Conservation (phyloP, 2,329 filamentous ascomycete genomes). For the Cordyceps tenuipes region DNA sequence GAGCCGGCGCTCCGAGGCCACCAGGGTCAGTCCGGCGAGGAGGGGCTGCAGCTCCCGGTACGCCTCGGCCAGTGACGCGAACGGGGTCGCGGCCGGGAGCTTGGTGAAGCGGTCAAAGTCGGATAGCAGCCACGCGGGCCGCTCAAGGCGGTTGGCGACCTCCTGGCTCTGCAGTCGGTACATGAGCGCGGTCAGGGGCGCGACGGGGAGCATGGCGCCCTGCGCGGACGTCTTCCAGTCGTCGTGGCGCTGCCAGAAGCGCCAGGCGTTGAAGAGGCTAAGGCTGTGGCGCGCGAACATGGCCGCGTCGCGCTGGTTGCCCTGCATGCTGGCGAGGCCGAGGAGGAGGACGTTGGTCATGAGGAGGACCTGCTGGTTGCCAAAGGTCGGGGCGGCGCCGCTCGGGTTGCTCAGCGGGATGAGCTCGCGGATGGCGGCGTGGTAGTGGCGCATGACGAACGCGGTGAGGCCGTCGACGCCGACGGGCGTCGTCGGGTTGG, state of each 20-base stretch:
- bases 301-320: not conserved
- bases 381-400: not conserved
- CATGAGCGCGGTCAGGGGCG: not conserved
- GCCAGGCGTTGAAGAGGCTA: not conserved
- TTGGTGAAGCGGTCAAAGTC: not conserved
- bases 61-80: not conserved
- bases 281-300: not conserved
- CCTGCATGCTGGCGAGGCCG: conserved; percentile 1
- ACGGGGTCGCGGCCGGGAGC: not conserved
- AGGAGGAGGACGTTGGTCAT: conserved; percentile 2
- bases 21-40: not conserved
- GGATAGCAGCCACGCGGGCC: not conserved
- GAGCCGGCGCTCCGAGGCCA: not conserved
- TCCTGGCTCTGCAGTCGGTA: not conserved
- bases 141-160: not conserved
- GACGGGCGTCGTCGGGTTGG: not conserved
- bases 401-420: not conserved
- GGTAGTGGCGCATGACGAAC: not conserved
- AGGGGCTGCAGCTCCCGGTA: not conserved
- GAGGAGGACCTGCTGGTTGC: conserved; percentile 1
- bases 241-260: not conserved
- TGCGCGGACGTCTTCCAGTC: not conserved
- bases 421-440: not conserved
- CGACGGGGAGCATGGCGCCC: not conserved
- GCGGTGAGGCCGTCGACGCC: not conserved